Evolutionary conservation across 2,329 filamentous ascomycete genomes (phyloP), one percentile per base, ranked within the genome.

Genomic region (Tolypocladium ovalisporum): DNA sequence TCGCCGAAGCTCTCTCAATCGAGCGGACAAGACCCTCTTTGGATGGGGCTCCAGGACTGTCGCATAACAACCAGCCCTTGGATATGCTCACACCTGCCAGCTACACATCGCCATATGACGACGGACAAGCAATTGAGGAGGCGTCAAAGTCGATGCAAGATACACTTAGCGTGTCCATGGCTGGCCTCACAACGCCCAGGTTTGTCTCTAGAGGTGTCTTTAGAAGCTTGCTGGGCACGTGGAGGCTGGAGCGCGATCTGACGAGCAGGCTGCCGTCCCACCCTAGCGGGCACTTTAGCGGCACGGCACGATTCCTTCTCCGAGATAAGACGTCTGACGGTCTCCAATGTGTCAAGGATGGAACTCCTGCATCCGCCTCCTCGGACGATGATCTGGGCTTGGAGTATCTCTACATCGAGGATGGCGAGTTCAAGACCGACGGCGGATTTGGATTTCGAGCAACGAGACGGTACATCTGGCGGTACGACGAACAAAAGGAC

Each of bases 341-440:
- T 0, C 66, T 78, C 0, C 68, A 71, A 51, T 70, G 71, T 29
- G 66, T 66, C 15, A 65, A 55, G 49, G 54, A 62, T 1, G n/a
- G 52, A 2, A 47, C 57, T 17, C 36, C 56, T 8, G 54, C 44
- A 1, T 22, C 57, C n/a, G n/a, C n/a, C 1, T 51, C 57, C 3
- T 61, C 67, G 0, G 65, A 64, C 7, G 64, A 65, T 2, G 73
- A 75, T 17, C 59, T 67, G 0, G 78, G 75, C 0, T 66, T 76
- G 29, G 85, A 90, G 66, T 89, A 89, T 60, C 74, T 89, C 3
- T 89, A 89, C 66, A 72, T 86, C 47, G 85, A 88, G 64, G 79
- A 86, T 57, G 87, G 87, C 4, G 79, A 80, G 5, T 87, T 90
- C 65, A 79, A 71, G 29, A 82, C 84, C 5, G 72, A 78, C 1